Percentiles rank a stretch among this genome's conserved stretches.
Conservation (phyloP, 164 flowering plant genomes). For the Annona cherimola region DNA sequence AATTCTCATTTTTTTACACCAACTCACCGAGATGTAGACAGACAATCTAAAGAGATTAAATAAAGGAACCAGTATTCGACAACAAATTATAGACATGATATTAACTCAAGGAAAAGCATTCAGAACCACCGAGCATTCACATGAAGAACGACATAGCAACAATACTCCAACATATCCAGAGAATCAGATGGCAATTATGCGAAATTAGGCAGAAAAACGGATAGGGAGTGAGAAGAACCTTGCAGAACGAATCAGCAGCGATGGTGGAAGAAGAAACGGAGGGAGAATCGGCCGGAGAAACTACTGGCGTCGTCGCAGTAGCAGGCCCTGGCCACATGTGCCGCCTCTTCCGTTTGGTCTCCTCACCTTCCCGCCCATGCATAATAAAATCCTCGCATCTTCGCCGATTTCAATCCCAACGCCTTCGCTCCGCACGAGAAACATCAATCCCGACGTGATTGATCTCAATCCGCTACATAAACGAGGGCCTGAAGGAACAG, state of each 20-base stretch:
- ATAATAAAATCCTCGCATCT: slow-evolving; percentile 50
- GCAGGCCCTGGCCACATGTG: slow-evolving; percentile 69
- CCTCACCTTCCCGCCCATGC: slow-evolving; percentile 66
- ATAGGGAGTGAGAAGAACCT: slow-evolving; percentile 32
- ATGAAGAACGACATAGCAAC: not conserved
- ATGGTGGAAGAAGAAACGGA: not conserved
- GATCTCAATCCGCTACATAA: slow-evolving; percentile 3
- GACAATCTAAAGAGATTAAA: not conserved
- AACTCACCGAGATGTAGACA: not conserved
- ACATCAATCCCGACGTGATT: slow-evolving; percentile 41
- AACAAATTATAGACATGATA: not conserved
- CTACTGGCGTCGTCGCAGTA: slow-evolving; percentile 31
- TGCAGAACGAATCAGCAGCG: slow-evolving; percentile 29
- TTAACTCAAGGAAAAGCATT: not conserved
- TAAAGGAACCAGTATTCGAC: not conserved
- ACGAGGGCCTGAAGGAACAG: slow-evolving; percentile 11
- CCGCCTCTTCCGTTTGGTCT: slow-evolving; percentile 39
- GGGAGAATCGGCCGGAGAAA: slow-evolving; percentile 26
- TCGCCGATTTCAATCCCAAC: slow-evolving; percentile 30
- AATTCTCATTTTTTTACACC: not conserved
- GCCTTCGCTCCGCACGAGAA: slow-evolving; percentile 22
- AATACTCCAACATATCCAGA: not conserved
- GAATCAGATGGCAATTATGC: not conserved
- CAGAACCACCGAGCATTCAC: not conserved
- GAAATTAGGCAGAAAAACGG: not conserved